Evolutionary conservation across 805 yeast genomes (phyloP).

Genomic region (Saccharomycopsis amapae): DNA sequence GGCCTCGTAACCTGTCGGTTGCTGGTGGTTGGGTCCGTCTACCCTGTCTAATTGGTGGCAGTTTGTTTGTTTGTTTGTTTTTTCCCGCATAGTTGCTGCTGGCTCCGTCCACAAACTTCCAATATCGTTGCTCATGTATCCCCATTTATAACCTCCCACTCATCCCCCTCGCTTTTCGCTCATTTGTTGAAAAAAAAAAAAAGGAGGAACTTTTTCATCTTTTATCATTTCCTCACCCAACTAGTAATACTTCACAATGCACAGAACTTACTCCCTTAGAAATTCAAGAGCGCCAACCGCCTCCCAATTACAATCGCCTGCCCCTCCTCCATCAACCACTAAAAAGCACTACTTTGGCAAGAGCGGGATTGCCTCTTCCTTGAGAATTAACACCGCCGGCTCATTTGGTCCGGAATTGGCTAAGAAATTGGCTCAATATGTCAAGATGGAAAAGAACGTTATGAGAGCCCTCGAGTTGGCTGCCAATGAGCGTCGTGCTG

Average conservation of each 20-base stretch:
- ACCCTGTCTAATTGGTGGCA: no score
- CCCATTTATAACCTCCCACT: no score
- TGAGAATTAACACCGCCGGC: conserved; percentile 71
- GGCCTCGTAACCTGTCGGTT: no score
- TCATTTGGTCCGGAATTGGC: conserved; percentile 75
- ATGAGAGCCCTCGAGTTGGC: conserved; percentile 72
- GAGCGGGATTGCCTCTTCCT: conserved; percentile 49
- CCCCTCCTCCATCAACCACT: conserved; percentile 91
- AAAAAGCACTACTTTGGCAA: conserved; percentile 84
- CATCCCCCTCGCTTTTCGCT: no score
- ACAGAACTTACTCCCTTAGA: conserved; percentile 97
- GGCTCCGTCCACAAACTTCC: no score
- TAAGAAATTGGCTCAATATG: conserved; percentile 63
- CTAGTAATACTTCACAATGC: conserved; percentile 53
- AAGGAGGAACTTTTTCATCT: no score
- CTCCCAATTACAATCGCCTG: conserved; percentile 86
- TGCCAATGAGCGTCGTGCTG: conserved; percentile 71
- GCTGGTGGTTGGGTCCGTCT: no score
- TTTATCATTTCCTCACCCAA: no score
- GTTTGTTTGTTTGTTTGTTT: no score
- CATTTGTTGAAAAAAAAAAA: no score
- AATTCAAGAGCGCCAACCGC: conserved; percentile 96
- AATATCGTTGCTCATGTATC: no score
- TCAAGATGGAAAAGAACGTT: conserved; percentile 77
- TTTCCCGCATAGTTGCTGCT: no score